Evolutionary conservation across 106 monocot species (phyloP).

Genomic region (Dioscorea zingiberensis): DNA sequence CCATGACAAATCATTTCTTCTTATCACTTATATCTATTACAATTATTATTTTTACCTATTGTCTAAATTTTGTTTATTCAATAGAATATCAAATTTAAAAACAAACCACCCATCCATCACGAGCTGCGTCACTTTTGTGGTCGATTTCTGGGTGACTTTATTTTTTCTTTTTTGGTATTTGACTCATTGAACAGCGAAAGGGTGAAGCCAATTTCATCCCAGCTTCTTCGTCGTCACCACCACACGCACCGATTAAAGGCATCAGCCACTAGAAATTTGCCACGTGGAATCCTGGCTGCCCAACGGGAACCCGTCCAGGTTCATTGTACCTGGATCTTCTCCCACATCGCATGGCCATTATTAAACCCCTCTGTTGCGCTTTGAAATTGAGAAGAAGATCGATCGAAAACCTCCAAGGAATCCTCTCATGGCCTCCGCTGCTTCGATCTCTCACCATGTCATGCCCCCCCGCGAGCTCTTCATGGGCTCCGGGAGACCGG

Average conservation of each 20-base stretch:
- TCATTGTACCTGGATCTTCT: slow-evolving; percentile 17
- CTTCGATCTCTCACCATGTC: slow-evolving; percentile 31
- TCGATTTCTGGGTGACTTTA: too few species aligned
- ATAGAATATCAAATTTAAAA: too few species aligned
- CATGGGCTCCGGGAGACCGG: too few species aligned
- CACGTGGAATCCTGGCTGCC: neutral
- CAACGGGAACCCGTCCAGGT: slow-evolving; percentile 38
- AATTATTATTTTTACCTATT: too few species aligned
- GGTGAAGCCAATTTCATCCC: too few species aligned
- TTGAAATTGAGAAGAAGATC: neutral
- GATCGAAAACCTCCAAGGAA: neutral
- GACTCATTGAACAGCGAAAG: too few species aligned
- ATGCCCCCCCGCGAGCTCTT: slow-evolving; percentile 20
- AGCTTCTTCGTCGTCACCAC: neutral
- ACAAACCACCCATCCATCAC: too few species aligned
- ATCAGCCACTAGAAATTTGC: neutral
- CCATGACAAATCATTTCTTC: too few species aligned
- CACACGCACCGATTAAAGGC: neutral
- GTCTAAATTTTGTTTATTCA: too few species aligned
- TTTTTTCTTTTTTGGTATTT: too few species aligned
- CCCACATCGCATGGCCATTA: slow-evolving; percentile 5
- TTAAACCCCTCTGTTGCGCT: neutral
- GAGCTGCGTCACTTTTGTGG: too few species aligned
- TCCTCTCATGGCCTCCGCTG: slow-evolving; percentile 24
- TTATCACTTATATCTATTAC: too few species aligned